Evolutionary conservation across 108 stramenopile species (phyloP), one percentile per base, ranked within the genome.

Genomic region (Skeletonema tropicum): DNA sequence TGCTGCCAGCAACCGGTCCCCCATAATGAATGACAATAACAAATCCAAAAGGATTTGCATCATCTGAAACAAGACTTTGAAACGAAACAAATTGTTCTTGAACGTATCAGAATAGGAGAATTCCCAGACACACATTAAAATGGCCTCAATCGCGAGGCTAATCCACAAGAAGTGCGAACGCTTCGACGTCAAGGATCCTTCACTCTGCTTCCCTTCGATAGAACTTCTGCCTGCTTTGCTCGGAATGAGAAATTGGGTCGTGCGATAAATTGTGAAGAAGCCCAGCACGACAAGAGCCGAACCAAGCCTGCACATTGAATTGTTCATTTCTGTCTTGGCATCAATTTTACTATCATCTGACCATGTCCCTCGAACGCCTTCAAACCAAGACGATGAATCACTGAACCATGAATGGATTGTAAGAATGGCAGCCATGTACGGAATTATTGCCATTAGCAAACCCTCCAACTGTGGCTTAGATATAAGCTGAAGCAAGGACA

Each of bases 91-190:
- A 19, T 86, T 63, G 52, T 71, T 71, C 74, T 75, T 83, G 72
- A 94, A 95, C 8, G 39, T 64, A 23, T 78, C 69, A 12, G 90
- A 93, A 76, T 93, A 96, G 19, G 87, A 83, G 65, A 95, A 95
- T 66, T 96, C 95, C 85, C 87, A 86, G 13, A 89, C 60, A 36
- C 85, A 84, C 45, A 91, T 61, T 42, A 91, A 64, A 46, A 77
- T 42, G 29, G 59, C 46, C 73, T 88, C 83, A 42, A 91, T 46
- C 39, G 42, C 63, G 19, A 86, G 57, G 29, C 79, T 35, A 30
- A 67, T 45, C 59, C 85, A 75, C 17, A 96, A 14, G 63, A 90
- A 79, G 66, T 90, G 92, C 7, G 91, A 86, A 10, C 95, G 77
- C 77, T 92, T 94, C 85, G 93, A 93, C 10, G 69, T 31, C 23